These are phyloP conservation scores for Paracoccidioides lutzii DNA, from an alignment of 2,329 filamentous ascomycete genomes.

Conservation along the genomic window DNA sequence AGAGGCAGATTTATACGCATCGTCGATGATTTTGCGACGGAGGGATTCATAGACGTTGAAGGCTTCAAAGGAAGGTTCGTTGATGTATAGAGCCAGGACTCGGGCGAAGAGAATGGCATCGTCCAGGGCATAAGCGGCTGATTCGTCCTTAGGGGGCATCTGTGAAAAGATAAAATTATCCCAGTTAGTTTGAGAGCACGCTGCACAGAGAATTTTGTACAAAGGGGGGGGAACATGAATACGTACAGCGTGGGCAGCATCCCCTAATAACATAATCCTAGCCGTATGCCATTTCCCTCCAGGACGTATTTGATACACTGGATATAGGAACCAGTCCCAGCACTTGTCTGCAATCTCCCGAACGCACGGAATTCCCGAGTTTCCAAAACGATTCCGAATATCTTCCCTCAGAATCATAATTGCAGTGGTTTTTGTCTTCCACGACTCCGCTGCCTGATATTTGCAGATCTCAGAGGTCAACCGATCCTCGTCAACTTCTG, in stretches of 20 bases:
- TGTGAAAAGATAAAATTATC: slow-evolving; percentile 10
- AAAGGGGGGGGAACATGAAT: not conserved
- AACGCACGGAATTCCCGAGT: slow-evolving; percentile 25
- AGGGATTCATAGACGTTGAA: slow-evolving; percentile 29
- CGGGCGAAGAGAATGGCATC: slow-evolving; percentile 33
- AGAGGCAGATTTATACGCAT: slow-evolving; percentile 28
- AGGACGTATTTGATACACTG: slow-evolving; percentile 30
- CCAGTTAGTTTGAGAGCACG: not conserved
- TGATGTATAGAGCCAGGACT: slow-evolving; percentile 23
- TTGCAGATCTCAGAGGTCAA: slow-evolving; percentile 14
- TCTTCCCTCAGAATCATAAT: slow-evolving; percentile 24
- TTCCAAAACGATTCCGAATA: slow-evolving; percentile 25
- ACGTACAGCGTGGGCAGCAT: slow-evolving; percentile 36
- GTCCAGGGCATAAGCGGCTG: slow-evolving; percentile 33
- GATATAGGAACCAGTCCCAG: slow-evolving; percentile 32
- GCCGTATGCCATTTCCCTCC: slow-evolving; percentile 29
- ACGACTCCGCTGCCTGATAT: slow-evolving; percentile 9
- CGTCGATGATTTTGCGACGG: slow-evolving; percentile 25
- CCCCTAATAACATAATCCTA: slow-evolving; percentile 32
- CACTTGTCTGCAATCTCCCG: slow-evolving; percentile 24
- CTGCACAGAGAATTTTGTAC: too few species aligned
- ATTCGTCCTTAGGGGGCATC: slow-evolving; percentile 38
- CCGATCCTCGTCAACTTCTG: slow-evolving; percentile 23
- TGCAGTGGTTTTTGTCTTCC: slow-evolving; percentile 23
- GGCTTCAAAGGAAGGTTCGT: slow-evolving; percentile 19